These are phyloP conservation scores for Berberis vulgaris DNA, from an alignment of 164 flowering plant species.

Conservation along the genomic window DNA sequence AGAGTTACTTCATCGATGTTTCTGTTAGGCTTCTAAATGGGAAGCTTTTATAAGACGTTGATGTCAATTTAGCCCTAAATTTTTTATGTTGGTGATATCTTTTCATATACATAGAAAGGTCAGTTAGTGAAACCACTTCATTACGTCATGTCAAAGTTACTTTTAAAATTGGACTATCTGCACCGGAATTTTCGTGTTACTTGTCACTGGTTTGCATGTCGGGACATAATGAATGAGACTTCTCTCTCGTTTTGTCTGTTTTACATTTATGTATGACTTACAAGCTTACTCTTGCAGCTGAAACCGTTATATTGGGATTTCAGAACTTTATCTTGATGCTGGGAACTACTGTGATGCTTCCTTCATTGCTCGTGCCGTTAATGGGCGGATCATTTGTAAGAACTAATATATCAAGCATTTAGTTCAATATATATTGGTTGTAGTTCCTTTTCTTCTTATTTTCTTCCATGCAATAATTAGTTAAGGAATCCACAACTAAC, in stretches of 20 bases:
- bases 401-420: conserved; percentile 1
- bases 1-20: too few species aligned
- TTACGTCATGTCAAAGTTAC: too few species aligned
- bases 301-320: conserved; percentile 80
- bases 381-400: conserved; percentile 97
- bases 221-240: neutral
- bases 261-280: neutral
- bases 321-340: conserved; percentile 93
- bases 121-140: too few species aligned
- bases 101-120: too few species aligned
- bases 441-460: neutral
- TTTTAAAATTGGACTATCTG: too few species aligned
- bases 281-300: conserved; percentile 50
- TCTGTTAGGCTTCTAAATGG: too few species aligned
- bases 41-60: too few species aligned
- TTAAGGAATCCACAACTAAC: neutral
- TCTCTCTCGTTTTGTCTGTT: neutral
- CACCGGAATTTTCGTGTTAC: neutral
- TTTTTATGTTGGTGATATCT: too few species aligned
- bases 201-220: neutral
- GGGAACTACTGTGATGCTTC: conserved; percentile 94
- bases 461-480: neutral
- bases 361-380: conserved; percentile 66
- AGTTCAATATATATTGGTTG: too few species aligned
- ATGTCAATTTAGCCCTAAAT: too few species aligned